Evolutionary conservation across 768 basidiomycete genomes (phyloP).

Genomic region (Chalciporus piperatus): DNA sequence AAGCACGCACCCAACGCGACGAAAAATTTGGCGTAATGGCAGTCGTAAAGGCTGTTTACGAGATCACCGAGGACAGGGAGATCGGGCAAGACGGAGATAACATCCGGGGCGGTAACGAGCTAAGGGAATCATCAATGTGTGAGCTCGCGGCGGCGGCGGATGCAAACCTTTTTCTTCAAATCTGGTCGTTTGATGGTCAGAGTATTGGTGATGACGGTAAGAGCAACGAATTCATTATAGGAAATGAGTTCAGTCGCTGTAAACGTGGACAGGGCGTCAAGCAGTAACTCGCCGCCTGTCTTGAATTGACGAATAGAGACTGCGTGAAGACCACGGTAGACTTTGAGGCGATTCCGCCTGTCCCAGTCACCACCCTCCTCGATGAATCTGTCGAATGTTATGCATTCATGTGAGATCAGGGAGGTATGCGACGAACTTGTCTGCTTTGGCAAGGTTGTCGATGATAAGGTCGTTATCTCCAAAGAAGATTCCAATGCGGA

Average conservation of each 20-base stretch:
- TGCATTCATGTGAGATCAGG: background rate
- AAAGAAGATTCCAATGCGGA: constrained; percentile 90
- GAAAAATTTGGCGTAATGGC: constrained; percentile 95
- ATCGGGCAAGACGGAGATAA: constrained; percentile 79
- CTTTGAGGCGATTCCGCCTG: constrained; percentile 92
- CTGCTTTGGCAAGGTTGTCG: constrained; percentile 71
- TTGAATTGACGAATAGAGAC: constrained; percentile 90
- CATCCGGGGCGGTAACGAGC: constrained; percentile 87
- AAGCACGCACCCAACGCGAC: constrained; percentile 66
- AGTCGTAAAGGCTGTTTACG: constrained; percentile 85
- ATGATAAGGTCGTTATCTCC: constrained; percentile 71
- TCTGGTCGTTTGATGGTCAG: constrained; percentile 79
- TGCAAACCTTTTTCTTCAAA: constrained; percentile 81
- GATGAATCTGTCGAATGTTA: constrained; percentile 55
- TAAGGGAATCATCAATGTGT: constrained; percentile 29
- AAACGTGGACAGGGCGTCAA: constrained; percentile 92
- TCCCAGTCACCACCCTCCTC: constrained; percentile 99
- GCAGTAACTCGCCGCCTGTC: constrained; percentile 76
- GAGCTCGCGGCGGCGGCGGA: background rate
- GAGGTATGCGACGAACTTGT: constrained; percentile 53
- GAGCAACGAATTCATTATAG: constrained; percentile 87
- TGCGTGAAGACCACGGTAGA: constrained; percentile 85
- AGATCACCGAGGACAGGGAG: constrained; percentile 80
- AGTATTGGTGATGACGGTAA: constrained; percentile 78
- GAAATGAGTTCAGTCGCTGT: constrained; percentile 86